phyloP scores from a whole-genome alignment of 2,329 filamentous ascomycete genomes.

The Fusarium burgessii region DNA sequence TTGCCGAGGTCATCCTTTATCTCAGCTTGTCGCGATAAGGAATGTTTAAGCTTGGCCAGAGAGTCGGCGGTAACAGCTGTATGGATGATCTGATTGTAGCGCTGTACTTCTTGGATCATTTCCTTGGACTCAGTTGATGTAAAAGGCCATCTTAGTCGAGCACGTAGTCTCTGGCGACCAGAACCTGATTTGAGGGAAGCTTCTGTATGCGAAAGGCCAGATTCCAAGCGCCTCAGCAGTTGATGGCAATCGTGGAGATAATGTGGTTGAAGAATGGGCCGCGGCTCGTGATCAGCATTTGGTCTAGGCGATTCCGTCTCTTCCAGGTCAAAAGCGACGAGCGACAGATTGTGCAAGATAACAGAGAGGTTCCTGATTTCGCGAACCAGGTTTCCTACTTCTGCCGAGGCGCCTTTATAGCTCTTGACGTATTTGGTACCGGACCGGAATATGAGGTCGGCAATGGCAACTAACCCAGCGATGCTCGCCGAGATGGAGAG shows the following conservation, averaged over 20 bases:
- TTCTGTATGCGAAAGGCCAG: not conserved
- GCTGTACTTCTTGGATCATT: not conserved
- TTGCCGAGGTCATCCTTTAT: not conserved
- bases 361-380: slow-evolving; percentile 12
- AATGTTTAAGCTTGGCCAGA: not conserved
- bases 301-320: not conserved
- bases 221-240: not conserved
- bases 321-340: slow-evolving; percentile 16
- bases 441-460: slow-evolving; percentile 21
- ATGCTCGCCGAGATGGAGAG: slow-evolving; percentile 25
- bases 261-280: not conserved
- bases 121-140: not conserved
- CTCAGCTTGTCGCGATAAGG: not conserved
- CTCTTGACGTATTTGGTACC: slow-evolving; percentile 6
- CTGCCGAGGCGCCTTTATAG: not conserved
- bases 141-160: slow-evolving; percentile 9
- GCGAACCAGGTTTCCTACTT: not conserved
- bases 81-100: not conserved
- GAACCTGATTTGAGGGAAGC: not conserved
- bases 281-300: not conserved
- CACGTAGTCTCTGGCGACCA: not conserved
- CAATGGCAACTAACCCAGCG: slow-evolving; percentile 17
- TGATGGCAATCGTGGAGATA: not conserved
- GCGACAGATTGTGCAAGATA: not conserved
- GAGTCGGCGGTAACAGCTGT: not conserved